A percentile compares a stretch with the other conserved stretches of the same genome.
Conservation (phyloP, 495 filamentous ascomycete species). For the Aspergillus campestris region DNA sequence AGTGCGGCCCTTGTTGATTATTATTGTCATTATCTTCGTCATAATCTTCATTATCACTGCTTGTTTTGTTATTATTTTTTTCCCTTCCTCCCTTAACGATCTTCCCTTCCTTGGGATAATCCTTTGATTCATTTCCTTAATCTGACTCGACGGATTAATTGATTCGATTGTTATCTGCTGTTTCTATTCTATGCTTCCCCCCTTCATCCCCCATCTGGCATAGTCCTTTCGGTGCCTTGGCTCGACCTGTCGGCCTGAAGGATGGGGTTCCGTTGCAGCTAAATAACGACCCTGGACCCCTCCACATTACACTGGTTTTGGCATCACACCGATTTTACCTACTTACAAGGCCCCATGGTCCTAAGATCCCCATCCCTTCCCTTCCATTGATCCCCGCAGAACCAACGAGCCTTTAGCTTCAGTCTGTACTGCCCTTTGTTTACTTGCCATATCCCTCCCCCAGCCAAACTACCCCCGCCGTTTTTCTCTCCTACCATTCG, state of each 20-base stretch:
- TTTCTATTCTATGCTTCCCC: neutral
- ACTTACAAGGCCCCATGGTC: slow-evolving; percentile 22
- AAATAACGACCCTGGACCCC: slow-evolving; percentile 43
- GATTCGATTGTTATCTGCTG: no score
- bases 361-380: slow-evolving; percentile 1
- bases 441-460: slow-evolving; percentile 7
- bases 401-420: slow-evolving; percentile 12
- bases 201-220: slow-evolving; percentile 11
- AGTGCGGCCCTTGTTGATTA: slow-evolving; percentile 3
- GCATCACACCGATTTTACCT: slow-evolving; percentile 28
- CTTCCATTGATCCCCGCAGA: slow-evolving; percentile 6
- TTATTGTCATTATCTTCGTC: slow-evolving; percentile 12
- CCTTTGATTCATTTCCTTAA: slow-evolving; percentile 5
- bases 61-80: slow-evolving; percentile 5
- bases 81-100: neutral
- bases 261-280: slow-evolving; percentile 33
- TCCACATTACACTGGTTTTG: slow-evolving; percentile 26
- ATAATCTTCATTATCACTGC: slow-evolving; percentile 4
- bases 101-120: neutral
- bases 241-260: slow-evolving; percentile 12
- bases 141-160: neutral
- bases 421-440: slow-evolving; percentile 4
- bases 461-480: neutral
- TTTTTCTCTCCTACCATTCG: slow-evolving; percentile 2
- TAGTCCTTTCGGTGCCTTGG: slow-evolving; percentile 6